Evolutionary conservation across 208 protist genomes (phyloP), one percentile per base, ranked within the genome.

Genomic region (Kentomonas sorsogonicus): DNA sequence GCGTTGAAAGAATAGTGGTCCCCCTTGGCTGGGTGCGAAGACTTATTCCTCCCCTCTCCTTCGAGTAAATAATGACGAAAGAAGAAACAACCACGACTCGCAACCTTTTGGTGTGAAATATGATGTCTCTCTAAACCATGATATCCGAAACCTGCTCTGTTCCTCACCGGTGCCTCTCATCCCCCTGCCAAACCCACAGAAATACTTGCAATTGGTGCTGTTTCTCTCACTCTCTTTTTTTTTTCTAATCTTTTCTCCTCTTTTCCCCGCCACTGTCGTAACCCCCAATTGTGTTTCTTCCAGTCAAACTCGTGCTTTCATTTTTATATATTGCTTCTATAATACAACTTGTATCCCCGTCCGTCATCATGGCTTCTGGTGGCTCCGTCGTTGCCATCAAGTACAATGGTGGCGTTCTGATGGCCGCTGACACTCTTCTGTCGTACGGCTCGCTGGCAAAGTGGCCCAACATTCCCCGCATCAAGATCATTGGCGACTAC

Each of bases 381-480:
- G 96, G 94, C 11, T 97, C 93, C 41, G 92, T 99, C n/a, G 66
- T 98, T 60, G 97, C 74, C 33, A 70, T 99, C 45, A 98, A 98
- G 84, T 99, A 97, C 77, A 92, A 97, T 54, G 97, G 87, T 60
- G 97, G 97, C 51, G 96, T 99, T 16, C 68, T 98, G 29, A 68
- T 99, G 39, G 95, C 94, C 22, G 69, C 85, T 7, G 97, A 99
- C 71, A 99, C 97, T 18, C 82, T 98, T 31, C 77, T 90, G n/a
- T 98, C 96, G 39, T 99, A 99, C 69, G 97, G 97, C 29, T 97
- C 89, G 9, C 66, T 99, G 26, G 97, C 96, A 11, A 97, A 97
- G 58, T 98, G 97, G 84, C 87, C 89, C 10, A 86, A 83, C 39
- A 86, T 98, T 36, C 77, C 84, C 22, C 89, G 97, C 36, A 79